Conservation (phyloP, 768 basidiomycete species). For the Ramaria sp. region DNA sequence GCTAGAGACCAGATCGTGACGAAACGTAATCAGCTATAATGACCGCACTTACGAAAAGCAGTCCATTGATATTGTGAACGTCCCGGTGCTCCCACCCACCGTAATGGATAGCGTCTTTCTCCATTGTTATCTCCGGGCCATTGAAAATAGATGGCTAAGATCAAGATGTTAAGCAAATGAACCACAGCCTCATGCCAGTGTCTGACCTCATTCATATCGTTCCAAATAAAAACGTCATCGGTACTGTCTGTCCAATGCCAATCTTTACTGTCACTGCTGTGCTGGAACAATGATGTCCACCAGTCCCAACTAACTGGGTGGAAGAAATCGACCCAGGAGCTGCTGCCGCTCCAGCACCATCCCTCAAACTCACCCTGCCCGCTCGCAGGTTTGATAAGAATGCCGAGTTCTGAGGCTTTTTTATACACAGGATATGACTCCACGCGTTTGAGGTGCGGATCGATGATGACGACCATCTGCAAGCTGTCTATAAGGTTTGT, state of each 20-base stretch:
- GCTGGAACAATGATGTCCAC: conserved; percentile 83
- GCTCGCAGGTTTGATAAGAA: conserved; percentile 74
- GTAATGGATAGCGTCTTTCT: conserved; percentile 68
- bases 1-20: conserved; percentile 40
- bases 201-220: conserved; percentile 96
- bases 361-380: conserved; percentile 87
- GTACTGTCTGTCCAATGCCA: conserved; percentile 79
- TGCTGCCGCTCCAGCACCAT: conserved; percentile 98
- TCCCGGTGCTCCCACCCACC: conserved; percentile 98
- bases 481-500: background rate
- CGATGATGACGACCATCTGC: conserved; percentile 96
- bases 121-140: conserved; percentile 89
- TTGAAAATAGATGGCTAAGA: conserved; percentile 94
- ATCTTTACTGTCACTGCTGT: conserved; percentile 34
- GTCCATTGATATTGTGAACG: conserved; percentile 94
- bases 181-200: background rate
- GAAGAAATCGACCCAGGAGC: conserved; percentile 97
- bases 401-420: conserved; percentile 67
- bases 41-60: conserved; percentile 62
- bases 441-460: conserved; percentile 88
- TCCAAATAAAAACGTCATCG: conserved; percentile 87
- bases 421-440: conserved; percentile 74
- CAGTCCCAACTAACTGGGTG: conserved; percentile 82
- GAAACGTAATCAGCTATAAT: background rate
- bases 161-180: conserved; percentile 1